phyloP scores from a whole-genome alignment of 1,139 yeast genomes.

The Protomyces lactucae-debilis region DNA sequence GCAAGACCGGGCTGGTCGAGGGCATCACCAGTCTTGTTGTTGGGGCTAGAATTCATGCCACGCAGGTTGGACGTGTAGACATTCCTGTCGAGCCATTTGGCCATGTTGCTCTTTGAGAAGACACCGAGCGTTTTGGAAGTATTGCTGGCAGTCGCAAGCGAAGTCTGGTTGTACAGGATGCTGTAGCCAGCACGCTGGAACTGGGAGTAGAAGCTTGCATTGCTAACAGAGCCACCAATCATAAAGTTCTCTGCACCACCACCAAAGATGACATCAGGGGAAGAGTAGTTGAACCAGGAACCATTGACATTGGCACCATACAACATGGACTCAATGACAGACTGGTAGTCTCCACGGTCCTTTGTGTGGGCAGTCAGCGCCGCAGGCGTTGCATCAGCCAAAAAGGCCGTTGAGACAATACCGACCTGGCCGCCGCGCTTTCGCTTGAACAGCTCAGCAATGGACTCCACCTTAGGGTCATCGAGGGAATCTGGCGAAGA shows the following conservation, averaged over 20 bases:
- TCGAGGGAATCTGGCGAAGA: neutral
- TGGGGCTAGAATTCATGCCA: slow-evolving; percentile 7
- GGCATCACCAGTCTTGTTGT: neutral
- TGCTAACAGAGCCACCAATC: slow-evolving; percentile 2
- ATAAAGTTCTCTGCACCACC: slow-evolving; percentile 15
- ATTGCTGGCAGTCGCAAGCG: neutral
- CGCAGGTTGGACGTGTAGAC: slow-evolving; percentile 5
- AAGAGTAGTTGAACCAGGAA: slow-evolving; percentile 2
- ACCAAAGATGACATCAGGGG: slow-evolving; percentile 6
- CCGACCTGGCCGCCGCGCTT: slow-evolving; percentile 8
- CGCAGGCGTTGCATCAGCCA: slow-evolving; percentile 10
- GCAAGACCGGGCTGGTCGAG: slow-evolving; percentile 15
- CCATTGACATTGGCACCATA: neutral
- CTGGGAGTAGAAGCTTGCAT: slow-evolving; percentile 9
- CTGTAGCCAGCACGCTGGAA: slow-evolving; percentile 3
- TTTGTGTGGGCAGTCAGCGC: slow-evolving; percentile 8
- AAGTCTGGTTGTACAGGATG: neutral
- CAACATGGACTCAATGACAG: slow-evolving; percentile 2
- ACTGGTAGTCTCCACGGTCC: slow-evolving; percentile 3
- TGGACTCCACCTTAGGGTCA: slow-evolving; percentile 7
- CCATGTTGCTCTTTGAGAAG: neutral
- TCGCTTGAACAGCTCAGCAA: slow-evolving; percentile 4
- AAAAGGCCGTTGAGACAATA: slow-evolving; percentile 5
- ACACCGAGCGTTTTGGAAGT: slow-evolving; percentile 3
- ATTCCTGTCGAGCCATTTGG: slow-evolving; percentile 16